Base-by-base conservation (phyloP, 768 basidiomycete species). In the Pseudohyphozyma bogoriensis region DNA sequence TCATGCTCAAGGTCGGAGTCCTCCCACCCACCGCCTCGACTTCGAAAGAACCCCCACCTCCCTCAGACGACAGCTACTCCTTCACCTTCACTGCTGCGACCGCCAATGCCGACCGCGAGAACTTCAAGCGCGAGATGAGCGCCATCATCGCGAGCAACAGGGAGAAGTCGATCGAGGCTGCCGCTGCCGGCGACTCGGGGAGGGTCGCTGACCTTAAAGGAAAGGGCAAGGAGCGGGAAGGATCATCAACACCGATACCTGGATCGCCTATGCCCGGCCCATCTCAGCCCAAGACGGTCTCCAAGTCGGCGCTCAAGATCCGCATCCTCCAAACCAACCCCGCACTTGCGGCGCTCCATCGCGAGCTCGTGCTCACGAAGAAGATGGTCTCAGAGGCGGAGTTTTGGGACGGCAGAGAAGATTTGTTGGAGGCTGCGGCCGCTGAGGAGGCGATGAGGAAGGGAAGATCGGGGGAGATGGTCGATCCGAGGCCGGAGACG, bases 341-440 rank as follows among this genome's bases (percentile, higher is more conserved):
- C 18, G 4, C 40, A 15, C 60, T 61, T 22, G 24, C 45, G n/a
- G 73, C 81, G 15, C 77, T 99, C 46, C 92, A 97, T 73, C 82
- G 83, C 40, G 88, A 93, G 51, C 81, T 97, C 61, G 95, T 97
- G 49, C 82, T 88, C 74, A 78, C 78, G 32, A 83, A 85, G 13
- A 85, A 87, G 64, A n/a, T n/a, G n/a, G 86, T 99, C 33, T 85
- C 85, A 2, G 92, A 97, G 73, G 81, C 82, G 0, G 95, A 99
- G 67, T 99, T 97, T 73, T 97, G 95, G 95, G 90, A 91, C 62
- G 89, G 90, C 35, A 79, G 95, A 70, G 87, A 95, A 81, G 89
- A 95, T 71, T 58, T 73, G 61, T 29, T 59, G 26, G 49, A 29
- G 10, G 47, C 58, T 11, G 24, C 62, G 31, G 46, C 58, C 4